Percentiles rank a stretch among this genome's conserved stretches.
phyloP scores from a whole-genome alignment of 768 basidiomycete species.

The Myochromella boudieri region DNA sequence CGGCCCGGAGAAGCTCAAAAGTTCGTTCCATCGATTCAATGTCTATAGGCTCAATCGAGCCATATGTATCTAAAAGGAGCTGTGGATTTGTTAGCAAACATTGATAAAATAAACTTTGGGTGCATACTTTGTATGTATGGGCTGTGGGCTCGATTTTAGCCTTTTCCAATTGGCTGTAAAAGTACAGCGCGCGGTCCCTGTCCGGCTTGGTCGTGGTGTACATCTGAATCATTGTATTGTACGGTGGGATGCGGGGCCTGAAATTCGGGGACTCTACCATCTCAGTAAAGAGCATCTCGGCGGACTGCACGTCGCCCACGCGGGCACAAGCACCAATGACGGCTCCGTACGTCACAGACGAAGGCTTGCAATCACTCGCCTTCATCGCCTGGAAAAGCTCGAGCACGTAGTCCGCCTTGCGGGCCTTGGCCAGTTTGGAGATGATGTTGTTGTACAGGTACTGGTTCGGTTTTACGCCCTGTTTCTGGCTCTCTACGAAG shows the following conservation, averaged over 20 bases:
- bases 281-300: conserved; percentile 81
- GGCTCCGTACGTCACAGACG: conserved; percentile 92
- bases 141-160: conserved; percentile 73
- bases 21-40: conserved; percentile 66
- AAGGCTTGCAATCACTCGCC: conserved; percentile 53
- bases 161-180: conserved; percentile 62
- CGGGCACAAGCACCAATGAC: conserved; percentile 92
- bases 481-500: conserved; percentile 73
- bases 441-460: conserved; percentile 98
- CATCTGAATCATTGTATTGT: conserved; percentile 99
- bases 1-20: conserved; percentile 57
- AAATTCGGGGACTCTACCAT: conserved; percentile 76
- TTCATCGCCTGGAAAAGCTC: conserved; percentile 91
- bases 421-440: conserved; percentile 90
- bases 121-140: conserved; percentile 89
- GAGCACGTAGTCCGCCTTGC: conserved; percentile 88
- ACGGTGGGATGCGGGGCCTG: conserved; percentile 89
- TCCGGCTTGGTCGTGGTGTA: conserved; percentile 91
- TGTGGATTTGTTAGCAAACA: conserved; percentile 24
- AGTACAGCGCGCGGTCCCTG: conserved; percentile 72
- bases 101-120: neutral
- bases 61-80: conserved; percentile 89
- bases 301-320: conserved; percentile 83
- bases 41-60: conserved; percentile 82
- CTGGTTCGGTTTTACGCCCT: conserved; percentile 73